Conservation (phyloP, 306 rosid species). For the Vigna mungo region DNA sequence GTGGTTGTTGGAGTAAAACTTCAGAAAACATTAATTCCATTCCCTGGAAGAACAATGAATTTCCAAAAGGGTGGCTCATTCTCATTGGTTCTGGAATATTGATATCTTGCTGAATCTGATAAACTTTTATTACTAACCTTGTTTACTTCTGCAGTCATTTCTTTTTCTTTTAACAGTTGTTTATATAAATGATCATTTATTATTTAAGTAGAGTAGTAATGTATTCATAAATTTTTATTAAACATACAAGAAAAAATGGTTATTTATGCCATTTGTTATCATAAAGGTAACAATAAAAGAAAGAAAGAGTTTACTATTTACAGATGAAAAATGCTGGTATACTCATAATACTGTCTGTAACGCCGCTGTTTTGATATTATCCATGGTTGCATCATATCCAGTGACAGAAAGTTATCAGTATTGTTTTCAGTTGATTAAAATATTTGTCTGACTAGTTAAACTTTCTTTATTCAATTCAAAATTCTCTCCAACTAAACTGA, state of each 20-base stretch:
- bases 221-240: too few species aligned
- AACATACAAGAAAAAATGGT: too few species aligned
- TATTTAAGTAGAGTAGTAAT: too few species aligned
- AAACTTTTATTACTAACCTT: neutral
- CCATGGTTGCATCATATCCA: too few species aligned
- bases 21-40: conserved; percentile 57
- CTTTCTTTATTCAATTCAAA: too few species aligned
- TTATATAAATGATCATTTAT: too few species aligned
- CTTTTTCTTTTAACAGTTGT: neutral
- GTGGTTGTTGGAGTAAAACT: conserved; percentile 73
- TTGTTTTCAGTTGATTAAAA: too few species aligned
- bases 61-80: neutral
- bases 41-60: conserved; percentile 26
- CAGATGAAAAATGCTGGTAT: neutral
- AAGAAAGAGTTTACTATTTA: neutral
- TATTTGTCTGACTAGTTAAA: too few species aligned
- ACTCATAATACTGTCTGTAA: neutral
- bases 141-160: neutral
- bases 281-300: neutral
- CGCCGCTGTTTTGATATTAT: too few species aligned
- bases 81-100: neutral
- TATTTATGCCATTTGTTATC: neutral
- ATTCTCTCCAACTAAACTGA: too few species aligned
- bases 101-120: neutral
- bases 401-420: too few species aligned